These are phyloP conservation scores for Pyrrhoderma lamaoense DNA, from an alignment of 1,284 basidiomycete genomes.

Conservation along the genomic window DNA sequence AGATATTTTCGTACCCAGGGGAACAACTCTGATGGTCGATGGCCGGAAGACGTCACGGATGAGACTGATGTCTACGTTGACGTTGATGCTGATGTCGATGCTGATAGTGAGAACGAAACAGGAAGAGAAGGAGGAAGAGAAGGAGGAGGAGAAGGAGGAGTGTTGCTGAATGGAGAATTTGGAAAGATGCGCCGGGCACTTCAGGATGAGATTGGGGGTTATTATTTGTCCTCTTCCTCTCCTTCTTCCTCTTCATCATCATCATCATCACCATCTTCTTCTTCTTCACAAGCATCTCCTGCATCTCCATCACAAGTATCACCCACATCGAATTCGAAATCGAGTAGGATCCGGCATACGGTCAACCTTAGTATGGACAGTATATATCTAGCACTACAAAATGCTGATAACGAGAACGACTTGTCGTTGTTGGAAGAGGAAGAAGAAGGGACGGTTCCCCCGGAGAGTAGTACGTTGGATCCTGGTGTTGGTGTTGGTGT, in stretches of 20 bases:
- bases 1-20: no score
- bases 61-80: neutral
- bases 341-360: neutral
- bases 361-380: conserved; percentile 17
- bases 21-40: neutral
- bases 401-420: conserved; percentile 6
- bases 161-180: neutral
- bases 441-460: neutral
- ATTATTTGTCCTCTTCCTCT: no score
- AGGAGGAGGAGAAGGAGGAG: neutral
- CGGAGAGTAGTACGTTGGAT: no score
- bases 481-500: no score
- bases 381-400: conserved; percentile 14
- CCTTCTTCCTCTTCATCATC: neutral
- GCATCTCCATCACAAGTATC: neutral
- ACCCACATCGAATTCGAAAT: neutral
- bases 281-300: neutral
- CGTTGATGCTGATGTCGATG: neutral
- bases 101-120: neutral
- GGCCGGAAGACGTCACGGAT: conserved; percentile 4
- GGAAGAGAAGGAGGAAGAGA: no score
- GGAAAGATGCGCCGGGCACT: no score
- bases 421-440: neutral
- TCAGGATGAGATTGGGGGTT: no score
- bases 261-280: neutral